Base-by-base conservation (phyloP, 495 filamentous ascomycete genomes). In the Schizothecium vesticola region DNA sequence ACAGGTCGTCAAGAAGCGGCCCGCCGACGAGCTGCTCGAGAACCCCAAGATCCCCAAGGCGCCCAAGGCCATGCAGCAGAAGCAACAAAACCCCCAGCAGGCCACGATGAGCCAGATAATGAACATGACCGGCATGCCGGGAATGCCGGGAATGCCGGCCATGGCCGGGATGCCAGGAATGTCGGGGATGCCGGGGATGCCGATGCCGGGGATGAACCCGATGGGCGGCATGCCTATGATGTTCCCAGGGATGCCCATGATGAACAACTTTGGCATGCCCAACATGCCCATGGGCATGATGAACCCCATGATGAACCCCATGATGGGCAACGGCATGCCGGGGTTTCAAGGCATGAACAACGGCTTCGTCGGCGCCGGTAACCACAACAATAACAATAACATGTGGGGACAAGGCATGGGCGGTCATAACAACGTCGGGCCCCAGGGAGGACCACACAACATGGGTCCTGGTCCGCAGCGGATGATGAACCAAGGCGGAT, bases 11-110 rank as follows among this genome's bases (percentile, higher is more conserved):
- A 94, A 90, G 80, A 97, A 97, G 81, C 88, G 95, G 19, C 84
- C 90, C 12, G 93, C 93, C 43, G 91, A 96, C 57, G 90, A 92
- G 56, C 80, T 88, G 3, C 79, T 89, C 25, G 82, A 85, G 58
- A 90, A 89, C 72, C 83, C 86, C 36, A 89, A 87, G 73, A 86
- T 86, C 63, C 85, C 88, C 36, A 87, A 88, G 61, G 84, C 79
- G 21, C 85, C 85, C 3, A 86, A 86, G 71, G 85, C 84, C 12
- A 87, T 87, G 85, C 85, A 86, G 67, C 77, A 82, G 71, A 68
- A 71, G 19, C 81, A 84, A 62, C 76, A 64, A 74, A 80, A 57
- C 71, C 74, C 58, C 75, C 70, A 74, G 56, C 77, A 76, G 58
- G 75, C 71, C 36, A 76, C 77, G 60, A 75, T 76, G 72, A 75